Base-by-base conservation (phyloP, 192 early-diverging fungal genomes). In the Phycomyces blakesleeanus region DNA sequence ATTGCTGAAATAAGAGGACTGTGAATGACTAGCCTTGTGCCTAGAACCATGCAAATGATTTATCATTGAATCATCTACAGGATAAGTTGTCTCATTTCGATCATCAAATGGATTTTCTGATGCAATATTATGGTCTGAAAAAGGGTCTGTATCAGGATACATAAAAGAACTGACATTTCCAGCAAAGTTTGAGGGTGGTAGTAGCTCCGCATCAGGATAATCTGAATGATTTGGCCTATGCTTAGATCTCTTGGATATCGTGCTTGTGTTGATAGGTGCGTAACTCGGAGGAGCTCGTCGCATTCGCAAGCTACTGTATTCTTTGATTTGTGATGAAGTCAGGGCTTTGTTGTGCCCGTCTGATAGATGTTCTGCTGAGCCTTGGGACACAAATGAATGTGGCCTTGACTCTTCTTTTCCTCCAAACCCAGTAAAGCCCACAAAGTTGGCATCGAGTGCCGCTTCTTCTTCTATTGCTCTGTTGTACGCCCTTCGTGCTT, bases 21-120 rank as follows among this genome's bases (percentile, higher is more conserved):
- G 66, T 6, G 66, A 68, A 11, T 62, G 54, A 12, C 40, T 62
- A n/a, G 52, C 59, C 20, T 62, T 53, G 39, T 68, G 66, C 11
- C 29, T 26, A 18, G 42, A 51, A 0, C n/a, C 3, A 18, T 42
- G 49, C 18, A 29, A 27, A 37, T 25, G 10, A 5, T 49, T 12
- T 0, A 29, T 16, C 25, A 29, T 51, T 4, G 14, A 26, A 37
- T 61, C 59, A 2, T 49, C 59, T 24, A 61, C 25, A 12, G 9
- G 22, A 20, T 39, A 38, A 6, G 25, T 50, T 50, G 47, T 39
- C 4, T 22, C 53, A n/a, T 56, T 29, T 25, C 27, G 8, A 40
- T 68, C 66, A 29, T 68, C 59, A 42, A 68, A 68, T 0, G 66
- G 66, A 27, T 68, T 59, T 18, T 68, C 59, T 26, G 60, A n/a